phyloP scores from a whole-genome alignment of 345 rosid genomes.

The Gossypium raimondii region DNA sequence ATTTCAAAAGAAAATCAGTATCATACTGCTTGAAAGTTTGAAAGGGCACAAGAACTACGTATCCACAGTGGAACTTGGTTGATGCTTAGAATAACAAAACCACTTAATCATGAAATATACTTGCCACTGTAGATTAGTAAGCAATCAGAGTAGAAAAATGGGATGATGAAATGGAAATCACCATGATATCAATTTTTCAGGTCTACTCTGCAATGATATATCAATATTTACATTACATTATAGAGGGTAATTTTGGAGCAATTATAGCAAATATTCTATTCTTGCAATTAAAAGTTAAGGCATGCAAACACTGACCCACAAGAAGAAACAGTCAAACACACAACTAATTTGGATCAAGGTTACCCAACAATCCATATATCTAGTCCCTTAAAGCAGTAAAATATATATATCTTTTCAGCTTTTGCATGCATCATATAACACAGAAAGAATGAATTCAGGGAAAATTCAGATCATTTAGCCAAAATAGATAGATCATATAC shows the following conservation, averaged over 20 bases:
- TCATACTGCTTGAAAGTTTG: constrained; percentile 1
- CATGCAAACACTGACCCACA: neutral
- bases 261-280: neutral
- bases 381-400: neutral
- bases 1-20: neutral
- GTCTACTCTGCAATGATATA: constrained; percentile 1
- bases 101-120: neutral
- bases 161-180: neutral
- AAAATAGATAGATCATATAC: neutral
- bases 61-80: neutral
- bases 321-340: neutral
- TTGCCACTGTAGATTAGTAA: neutral
- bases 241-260: neutral
- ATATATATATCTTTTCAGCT: neutral
- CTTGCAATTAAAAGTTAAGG: neutral
- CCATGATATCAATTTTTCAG: neutral
- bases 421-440: neutral
- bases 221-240: constrained; percentile 1
- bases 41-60: neutral
- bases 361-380: neutral
- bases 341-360: neutral
- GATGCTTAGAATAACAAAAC: neutral
- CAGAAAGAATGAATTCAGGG: neutral
- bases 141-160: neutral
- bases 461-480: neutral